Base-by-base conservation (phyloP, 257 asterid genomes). In the Jacaranda copaia region DNA sequence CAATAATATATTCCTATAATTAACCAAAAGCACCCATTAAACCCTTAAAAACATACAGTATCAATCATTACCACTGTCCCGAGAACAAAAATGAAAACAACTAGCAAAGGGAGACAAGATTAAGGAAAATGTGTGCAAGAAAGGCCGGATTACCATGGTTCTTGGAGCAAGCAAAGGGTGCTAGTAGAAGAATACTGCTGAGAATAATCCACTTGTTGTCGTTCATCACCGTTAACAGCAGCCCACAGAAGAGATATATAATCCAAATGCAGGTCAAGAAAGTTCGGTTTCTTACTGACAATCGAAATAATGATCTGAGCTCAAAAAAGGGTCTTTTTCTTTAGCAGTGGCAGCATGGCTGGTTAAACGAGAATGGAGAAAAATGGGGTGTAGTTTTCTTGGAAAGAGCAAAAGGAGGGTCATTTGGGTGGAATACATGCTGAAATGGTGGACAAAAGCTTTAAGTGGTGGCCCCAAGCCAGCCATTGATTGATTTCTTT, bases 161-260 rank as follows among this genome's bases (percentile, higher is more conserved):
- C 67, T 86, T 79, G 83, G 91, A 86, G 81, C 74, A 85, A 81
- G 80, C 92, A 52, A 63, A 69, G 48, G 81, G 75, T 39, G 85
- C 74, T 11, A 77, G 81, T 15, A 88, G 78, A 77, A 87, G 84
- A 85, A 77, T 14, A 74, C 45, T 56, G 70, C 71, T 84, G 72
- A 87, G 76, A 68, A 52, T 45, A 77, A 78, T 66, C 56, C 70
- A 76, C 55, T 35, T 72, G 72, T 70, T 72, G 84, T 78, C 57
- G 84, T 75, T 75, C 86, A 83, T 80, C 16, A 65, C 77, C 45
- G n/a, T 40, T 25, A 70, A 64, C 40, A 15, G 70, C 76, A 56
- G 73, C 59, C 43, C 55, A 43, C 35, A 42, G 42, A 16, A 13
- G 8, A 57, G 43, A 48, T 39, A n/a, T 38, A 25, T 48, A 63